These are phyloP conservation scores for Thermothelomyces thermophilus DNA, from an alignment of 2,329 filamentous ascomycete genomes.

Conservation along the genomic window DNA sequence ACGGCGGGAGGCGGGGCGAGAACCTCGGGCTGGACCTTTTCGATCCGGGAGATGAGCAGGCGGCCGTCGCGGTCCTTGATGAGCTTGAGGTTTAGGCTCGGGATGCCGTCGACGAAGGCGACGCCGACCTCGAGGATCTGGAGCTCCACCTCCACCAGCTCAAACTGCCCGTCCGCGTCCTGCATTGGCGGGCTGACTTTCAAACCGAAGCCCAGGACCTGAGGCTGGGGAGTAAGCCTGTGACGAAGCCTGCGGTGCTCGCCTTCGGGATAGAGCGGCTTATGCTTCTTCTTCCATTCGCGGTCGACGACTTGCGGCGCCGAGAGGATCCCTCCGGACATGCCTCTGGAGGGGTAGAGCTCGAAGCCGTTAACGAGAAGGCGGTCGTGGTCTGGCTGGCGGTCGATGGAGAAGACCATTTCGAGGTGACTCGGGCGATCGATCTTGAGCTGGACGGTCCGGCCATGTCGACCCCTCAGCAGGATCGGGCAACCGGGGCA, in stretches of 20 bases:
- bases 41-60: slow-evolving; percentile 47
- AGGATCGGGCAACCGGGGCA: slow-evolving; percentile 47
- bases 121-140: slow-evolving; percentile 55
- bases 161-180: slow-evolving; percentile 45
- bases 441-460: slow-evolving; percentile 20
- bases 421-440: slow-evolving; percentile 37
- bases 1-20: slow-evolving; percentile 7
- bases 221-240: slow-evolving; percentile 21
- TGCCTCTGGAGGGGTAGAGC: slow-evolving; percentile 50
- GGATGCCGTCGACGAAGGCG: slow-evolving; percentile 47
- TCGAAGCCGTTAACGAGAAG: slow-evolving; percentile 55
- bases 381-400: slow-evolving; percentile 36
- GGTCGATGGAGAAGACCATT: slow-evolving; percentile 49
- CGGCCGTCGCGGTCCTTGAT: slow-evolving; percentile 52
- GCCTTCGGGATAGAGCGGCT: slow-evolving; percentile 24
- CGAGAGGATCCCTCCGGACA: slow-evolving; percentile 37
- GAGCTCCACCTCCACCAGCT: slow-evolving; percentile 48
- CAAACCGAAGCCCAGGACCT: slow-evolving; percentile 45
- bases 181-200: slow-evolving; percentile 38
- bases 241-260: slow-evolving; percentile 14
- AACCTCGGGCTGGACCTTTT: slow-evolving; percentile 26
- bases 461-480: slow-evolving; percentile 29
- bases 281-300: slow-evolving; percentile 24
- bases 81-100: slow-evolving; percentile 53
- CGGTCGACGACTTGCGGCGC: slow-evolving; percentile 40